Evolutionary conservation across 768 basidiomycete genomes (phyloP).

Genomic region (Coprinopsis cinerea): DNA sequence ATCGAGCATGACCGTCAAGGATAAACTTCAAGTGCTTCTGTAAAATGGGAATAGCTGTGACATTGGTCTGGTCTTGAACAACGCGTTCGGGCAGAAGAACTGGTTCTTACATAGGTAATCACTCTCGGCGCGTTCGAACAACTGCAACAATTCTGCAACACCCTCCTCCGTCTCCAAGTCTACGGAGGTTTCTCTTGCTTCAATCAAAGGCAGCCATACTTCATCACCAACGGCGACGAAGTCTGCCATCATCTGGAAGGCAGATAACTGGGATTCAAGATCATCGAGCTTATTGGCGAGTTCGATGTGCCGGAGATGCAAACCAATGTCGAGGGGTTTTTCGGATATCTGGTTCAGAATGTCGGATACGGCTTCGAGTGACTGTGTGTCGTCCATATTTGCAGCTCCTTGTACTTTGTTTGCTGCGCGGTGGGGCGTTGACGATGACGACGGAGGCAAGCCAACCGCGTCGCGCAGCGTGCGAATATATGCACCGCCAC

Average conservation of each 20-base stretch:
- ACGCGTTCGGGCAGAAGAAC: background rate
- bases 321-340: slow-evolving; percentile 53
- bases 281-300: slow-evolving; percentile 50
- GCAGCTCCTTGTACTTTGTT: background rate
- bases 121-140: slow-evolving; percentile 60
- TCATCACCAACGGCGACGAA: slow-evolving; percentile 62
- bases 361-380: slow-evolving; percentile 59
- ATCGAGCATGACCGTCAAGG: slow-evolving; percentile 34
- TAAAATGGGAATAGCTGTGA: slow-evolving; percentile 68
- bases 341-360: slow-evolving; percentile 53
- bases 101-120: slow-evolving; percentile 74
- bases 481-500: background rate
- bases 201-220: slow-evolving; percentile 69
- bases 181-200: slow-evolving; percentile 42
- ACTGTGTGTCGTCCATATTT: slow-evolving; percentile 52
- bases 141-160: slow-evolving; percentile 47
- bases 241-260: slow-evolving; percentile 60
- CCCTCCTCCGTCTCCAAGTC: slow-evolving; percentile 49
- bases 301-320: slow-evolving; percentile 64
- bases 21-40: slow-evolving; percentile 64
- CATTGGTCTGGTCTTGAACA: slow-evolving; percentile 4
- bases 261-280: slow-evolving; percentile 56
- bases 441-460: slow-evolving; percentile 1
- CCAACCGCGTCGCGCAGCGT: slow-evolving; percentile 12
- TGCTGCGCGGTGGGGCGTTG: slow-evolving; percentile 1